A percentile compares a stretch with the other conserved stretches of the same genome.
These are phyloP conservation scores for Jaenimonas drosophilae DNA, from an alignment of 208 protist genomes.

Conservation along the genomic window DNA sequence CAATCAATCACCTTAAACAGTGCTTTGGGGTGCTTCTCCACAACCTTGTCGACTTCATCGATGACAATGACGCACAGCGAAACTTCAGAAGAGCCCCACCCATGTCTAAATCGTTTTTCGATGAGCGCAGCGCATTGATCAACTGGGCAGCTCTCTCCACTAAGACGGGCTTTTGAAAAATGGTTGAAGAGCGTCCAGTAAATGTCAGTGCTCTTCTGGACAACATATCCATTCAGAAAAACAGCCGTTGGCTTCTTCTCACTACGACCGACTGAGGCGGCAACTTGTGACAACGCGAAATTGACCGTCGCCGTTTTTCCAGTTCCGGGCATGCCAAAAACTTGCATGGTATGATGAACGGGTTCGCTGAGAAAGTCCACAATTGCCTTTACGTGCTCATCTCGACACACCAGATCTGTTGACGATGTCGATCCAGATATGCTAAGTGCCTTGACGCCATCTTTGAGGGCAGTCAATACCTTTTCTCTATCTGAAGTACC, in stretches of 20 bases:
- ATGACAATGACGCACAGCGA: conserved; percentile 79
- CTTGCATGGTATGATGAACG: conserved; percentile 73
- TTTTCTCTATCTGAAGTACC: no score
- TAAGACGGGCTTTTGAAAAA: conserved; percentile 38
- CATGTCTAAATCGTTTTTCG: conserved; percentile 69
- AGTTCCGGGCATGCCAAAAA: conserved; percentile 88
- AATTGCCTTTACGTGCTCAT: conserved; percentile 52
- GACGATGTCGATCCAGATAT: conserved; percentile 48
- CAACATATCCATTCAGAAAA: conserved; percentile 84
- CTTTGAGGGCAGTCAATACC: conserved; percentile 44
- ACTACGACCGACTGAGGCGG: conserved; percentile 3
- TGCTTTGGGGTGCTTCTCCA: conserved; percentile 69
- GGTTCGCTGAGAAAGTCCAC: conserved; percentile 50
- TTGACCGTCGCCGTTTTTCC: conserved; percentile 84
- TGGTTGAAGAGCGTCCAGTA: conserved; percentile 81
- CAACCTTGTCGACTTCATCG: conserved; percentile 84
- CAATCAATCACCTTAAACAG: conserved; percentile 85
- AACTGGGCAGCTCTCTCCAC: conserved; percentile 29
- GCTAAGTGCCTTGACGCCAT: conserved; percentile 54
- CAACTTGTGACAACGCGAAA: conserved; percentile 49
- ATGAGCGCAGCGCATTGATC: conserved; percentile 64
- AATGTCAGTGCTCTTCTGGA: conserved; percentile 82
- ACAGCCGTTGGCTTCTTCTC: conserved; percentile 61
- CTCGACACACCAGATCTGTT: conserved; percentile 64
- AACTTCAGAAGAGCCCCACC: conserved; percentile 25